These are phyloP conservation scores for Gastrodia elata DNA, from an alignment of 106 monocot species.

Conservation along the genomic window DNA sequence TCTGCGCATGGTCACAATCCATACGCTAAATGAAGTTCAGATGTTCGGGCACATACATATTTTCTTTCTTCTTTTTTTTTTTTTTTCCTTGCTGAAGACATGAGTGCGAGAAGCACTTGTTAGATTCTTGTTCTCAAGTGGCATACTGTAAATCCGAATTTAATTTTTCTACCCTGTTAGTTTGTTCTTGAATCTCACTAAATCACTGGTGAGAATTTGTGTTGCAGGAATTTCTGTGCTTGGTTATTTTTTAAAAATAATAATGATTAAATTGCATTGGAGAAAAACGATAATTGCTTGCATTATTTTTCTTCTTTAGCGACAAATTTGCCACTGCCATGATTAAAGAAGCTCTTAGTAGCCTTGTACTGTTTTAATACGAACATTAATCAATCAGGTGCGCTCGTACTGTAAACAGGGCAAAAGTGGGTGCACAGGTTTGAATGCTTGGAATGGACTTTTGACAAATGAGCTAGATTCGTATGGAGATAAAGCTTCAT, in stretches of 20 bases:
- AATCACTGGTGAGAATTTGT: background rate
- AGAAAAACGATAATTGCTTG: too few relatives aligned
- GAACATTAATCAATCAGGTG: too few relatives aligned
- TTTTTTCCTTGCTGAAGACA: background rate
- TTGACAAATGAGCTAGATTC: slow-evolving; percentile 5
- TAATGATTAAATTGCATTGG: too few relatives aligned
- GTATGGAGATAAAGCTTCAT: background rate
- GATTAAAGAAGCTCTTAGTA: too few relatives aligned
- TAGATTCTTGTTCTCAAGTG: too few relatives aligned
- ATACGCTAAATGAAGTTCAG: background rate
- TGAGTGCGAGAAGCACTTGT: background rate
- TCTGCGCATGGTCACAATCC: background rate
- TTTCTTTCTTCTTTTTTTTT: background rate
- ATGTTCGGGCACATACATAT: background rate
- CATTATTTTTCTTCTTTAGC: too few relatives aligned
- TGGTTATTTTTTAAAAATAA: background rate
- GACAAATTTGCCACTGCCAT: too few relatives aligned
- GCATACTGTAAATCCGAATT: background rate
- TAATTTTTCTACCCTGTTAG: too few relatives aligned
- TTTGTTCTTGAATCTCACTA: background rate
- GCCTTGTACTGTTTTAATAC: too few relatives aligned
- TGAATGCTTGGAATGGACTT: background rate
- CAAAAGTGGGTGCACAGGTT: background rate
- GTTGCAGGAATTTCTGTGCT: background rate
- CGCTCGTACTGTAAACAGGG: background rate